Conservation (phyloP, 1,284 basidiomycete genomes). For the Irpex lacteus region DNA sequence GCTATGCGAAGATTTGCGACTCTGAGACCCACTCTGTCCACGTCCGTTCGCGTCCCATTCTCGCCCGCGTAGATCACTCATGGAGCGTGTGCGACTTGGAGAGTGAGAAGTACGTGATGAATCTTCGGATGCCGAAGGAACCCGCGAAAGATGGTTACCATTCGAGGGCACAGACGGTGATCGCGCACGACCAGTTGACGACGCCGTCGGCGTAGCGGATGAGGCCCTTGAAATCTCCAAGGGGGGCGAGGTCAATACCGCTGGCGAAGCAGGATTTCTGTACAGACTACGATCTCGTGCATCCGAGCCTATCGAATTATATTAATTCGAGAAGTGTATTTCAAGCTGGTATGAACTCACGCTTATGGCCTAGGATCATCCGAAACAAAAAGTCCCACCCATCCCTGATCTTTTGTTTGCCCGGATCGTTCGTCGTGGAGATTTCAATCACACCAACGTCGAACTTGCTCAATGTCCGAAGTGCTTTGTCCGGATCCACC, state of each 20-base stretch:
- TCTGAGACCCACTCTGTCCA: conserved; percentile 1
- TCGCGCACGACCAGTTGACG: conserved; percentile 34
- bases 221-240: conserved; percentile 51
- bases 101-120: conserved; percentile 26
- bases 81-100: conserved; percentile 53
- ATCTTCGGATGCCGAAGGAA: conserved; percentile 18
- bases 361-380: conserved; percentile 52
- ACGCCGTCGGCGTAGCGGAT: conserved; percentile 48
- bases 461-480: conserved; percentile 44
- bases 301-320: conserved; percentile 23
- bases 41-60: conserved; percentile 21
- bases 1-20: conserved; percentile 10
- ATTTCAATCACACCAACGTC: conserved; percentile 73
- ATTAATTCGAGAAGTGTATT: neutral
- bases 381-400: conserved; percentile 67
- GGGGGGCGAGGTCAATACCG: conserved; percentile 47
- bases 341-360: conserved; percentile 34
- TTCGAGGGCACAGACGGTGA: conserved; percentile 20
- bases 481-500: conserved; percentile 54
- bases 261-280: conserved; percentile 72
- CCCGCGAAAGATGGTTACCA: conserved; percentile 14
- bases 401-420: conserved; percentile 60
- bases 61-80: conserved; percentile 47
- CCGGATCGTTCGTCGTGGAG: conserved; percentile 43
- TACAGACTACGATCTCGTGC: conserved; percentile 39